These are phyloP conservation scores for Lasiosphaeria hispida DNA, from an alignment of 495 filamentous ascomycete species.

Conservation along the genomic window DNA sequence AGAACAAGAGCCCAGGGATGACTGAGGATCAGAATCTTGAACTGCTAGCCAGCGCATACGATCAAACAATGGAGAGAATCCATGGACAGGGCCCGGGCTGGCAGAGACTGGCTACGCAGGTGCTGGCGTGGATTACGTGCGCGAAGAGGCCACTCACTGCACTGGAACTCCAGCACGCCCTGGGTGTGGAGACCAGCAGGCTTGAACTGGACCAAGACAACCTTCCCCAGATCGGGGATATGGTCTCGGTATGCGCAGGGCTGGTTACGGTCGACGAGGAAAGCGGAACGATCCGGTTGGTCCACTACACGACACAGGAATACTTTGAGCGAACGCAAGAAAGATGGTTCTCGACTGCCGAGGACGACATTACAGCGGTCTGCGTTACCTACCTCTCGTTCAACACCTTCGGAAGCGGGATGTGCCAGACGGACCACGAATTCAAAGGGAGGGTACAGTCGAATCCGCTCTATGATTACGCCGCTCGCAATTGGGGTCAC, in stretches of 20 bases:
- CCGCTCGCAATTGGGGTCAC: constrained; percentile 43
- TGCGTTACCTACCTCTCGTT: constrained; percentile 50
- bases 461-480: constrained; percentile 43
- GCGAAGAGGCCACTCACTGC: constrained; percentile 2
- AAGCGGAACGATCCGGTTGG: constrained; percentile 48
- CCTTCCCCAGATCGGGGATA: constrained; percentile 34
- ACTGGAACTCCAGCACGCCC: constrained; percentile 2
- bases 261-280: constrained; percentile 50
- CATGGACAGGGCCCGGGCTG: not conserved
- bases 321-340: constrained; percentile 45
- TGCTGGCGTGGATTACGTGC: constrained; percentile 3
- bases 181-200: constrained; percentile 26
- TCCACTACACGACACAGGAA: constrained; percentile 55
- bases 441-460: constrained; percentile 26
- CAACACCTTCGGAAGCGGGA: constrained; percentile 29
- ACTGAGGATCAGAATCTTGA: not conserved
- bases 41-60: not conserved
- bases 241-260: constrained; percentile 52
- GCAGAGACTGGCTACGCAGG: not conserved
- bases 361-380: constrained; percentile 31
- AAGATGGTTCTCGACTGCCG: constrained; percentile 37
- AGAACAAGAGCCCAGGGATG: not conserved
- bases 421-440: constrained; percentile 24
- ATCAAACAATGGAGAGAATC: constrained; percentile 6
- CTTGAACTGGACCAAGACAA: constrained; percentile 38